Base-by-base conservation (phyloP, 176 grass and related monocot species). In the Musa beccarii region DNA sequence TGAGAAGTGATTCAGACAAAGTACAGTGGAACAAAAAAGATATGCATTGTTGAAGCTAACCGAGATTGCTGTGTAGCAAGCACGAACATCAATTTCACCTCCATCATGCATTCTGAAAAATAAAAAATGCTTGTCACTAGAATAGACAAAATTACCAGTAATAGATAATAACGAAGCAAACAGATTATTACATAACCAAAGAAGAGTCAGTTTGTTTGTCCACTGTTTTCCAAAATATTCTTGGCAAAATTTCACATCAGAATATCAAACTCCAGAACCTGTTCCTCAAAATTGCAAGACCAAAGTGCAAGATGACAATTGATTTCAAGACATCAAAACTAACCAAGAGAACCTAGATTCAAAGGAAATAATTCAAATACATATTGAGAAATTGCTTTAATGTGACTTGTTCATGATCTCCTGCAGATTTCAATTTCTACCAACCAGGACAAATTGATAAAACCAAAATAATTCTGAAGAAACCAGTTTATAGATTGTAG, bases 31-130 rank as follows among this genome's bases (percentile, higher is more conserved):
- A 85, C 69, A 6, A 43, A 43, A 43, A 43, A 43, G 34, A 4
- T 43, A 43, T 6, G 34, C 34, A 43, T 43, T 43, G 34, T 4
- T 0, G 12, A 72, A 79, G 81, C 90, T 82, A 80, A 98, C 94
- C 15, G 94, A 91, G 62, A 93, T 78, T 80, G 90, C 90, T n/a
- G 87, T 93, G 79, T 98, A 98, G 71, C 88, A 89, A 84, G 94
- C 88, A 71, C 90, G 88, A 29, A 88, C 94, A 89, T 98, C 94
- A 62, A 91, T 89, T 87, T 98, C 94, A 79, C 94, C 94, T 78
- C 75, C 77, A 66, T 91, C 75, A 79, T 98, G 94, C 94, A 98
- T 98, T 82, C 90, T 98, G 76, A 69, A 51, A 52, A 53, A 70
- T 50, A 49, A 81, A 76, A 59, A 50, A 20, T 34, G 3, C n/a